Evolutionary conservation across 2,329 filamentous ascomycete genomes (phyloP), one percentile per base, ranked within the genome.

Genomic region (Onygenales sp.): DNA sequence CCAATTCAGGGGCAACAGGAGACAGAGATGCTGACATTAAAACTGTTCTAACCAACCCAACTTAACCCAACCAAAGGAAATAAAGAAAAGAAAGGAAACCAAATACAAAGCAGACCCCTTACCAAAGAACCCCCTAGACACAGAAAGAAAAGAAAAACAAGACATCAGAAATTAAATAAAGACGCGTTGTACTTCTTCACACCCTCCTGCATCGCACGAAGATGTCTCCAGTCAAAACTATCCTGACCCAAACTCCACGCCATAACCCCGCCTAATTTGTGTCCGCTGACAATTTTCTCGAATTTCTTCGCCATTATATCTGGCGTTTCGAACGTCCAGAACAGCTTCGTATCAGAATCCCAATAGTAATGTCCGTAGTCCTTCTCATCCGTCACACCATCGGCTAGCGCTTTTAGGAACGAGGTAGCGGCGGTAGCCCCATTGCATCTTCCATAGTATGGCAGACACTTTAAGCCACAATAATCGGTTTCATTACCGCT

Each of bases 231-330:
- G 32, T 70, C 59, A 32, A 66, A 62, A 8, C 65, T 71, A 61
- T 89, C 86, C 67, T 89, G 85, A 2, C 84, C 86, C 54, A 89
- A 62, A 17, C 83, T 85, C 86, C 85, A 89, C 0, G 85, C 85
- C 76, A 89, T 88, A 4, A 87, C 80, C 13, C 87, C 86, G 1
- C 86, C 85, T 0, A 89, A 65, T 1, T 71, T 67, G 62, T 78
- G 76, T 34, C 72, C 71, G 33, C 74, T 69, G 2, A 87, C 74
- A 37, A 90, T 76, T 4, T 77, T 65, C 3, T 75, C 68, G 54
- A 88, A 81, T 70, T 90, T 90, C 53, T 72, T 70, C 10, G 65
- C 59, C 49, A 90, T 83, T 10, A 82, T 74, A 6, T 74, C 73
- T 0, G 77, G 74, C 0, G 82, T 86, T 56, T 90, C 87, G 74